Conservation (phyloP, 345 rosid genomes). For the Gossypium sturtianum region DNA sequence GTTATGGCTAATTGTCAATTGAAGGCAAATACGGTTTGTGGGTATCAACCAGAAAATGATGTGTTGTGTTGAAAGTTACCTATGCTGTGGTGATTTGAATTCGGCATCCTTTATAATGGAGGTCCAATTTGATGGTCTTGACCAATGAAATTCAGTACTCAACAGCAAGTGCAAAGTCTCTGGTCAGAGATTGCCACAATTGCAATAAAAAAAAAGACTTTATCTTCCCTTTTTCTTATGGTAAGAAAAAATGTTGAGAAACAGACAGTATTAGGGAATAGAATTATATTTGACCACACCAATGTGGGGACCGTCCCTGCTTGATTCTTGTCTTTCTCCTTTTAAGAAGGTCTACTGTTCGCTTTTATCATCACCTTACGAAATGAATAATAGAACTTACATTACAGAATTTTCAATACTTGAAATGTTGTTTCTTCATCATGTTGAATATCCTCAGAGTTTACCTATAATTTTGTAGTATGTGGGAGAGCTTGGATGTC, state of each 20-base stretch:
- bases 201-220: background rate
- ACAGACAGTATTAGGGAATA: background rate
- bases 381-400: background rate
- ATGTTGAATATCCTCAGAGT: background rate
- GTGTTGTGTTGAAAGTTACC: background rate
- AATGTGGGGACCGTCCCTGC: background rate
- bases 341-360: background rate
- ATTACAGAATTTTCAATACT: background rate
- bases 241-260: background rate
- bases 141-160: background rate
- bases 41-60: background rate
- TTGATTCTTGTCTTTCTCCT: background rate
- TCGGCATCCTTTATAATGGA: background rate
- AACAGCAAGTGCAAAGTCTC: background rate
- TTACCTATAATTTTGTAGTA: conserved; percentile 42
- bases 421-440: background rate
- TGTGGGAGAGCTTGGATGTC: conserved; percentile 83
- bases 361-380: background rate
- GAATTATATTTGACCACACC: background rate
- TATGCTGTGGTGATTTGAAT: background rate
- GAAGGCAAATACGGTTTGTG: background rate
- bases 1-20: background rate
- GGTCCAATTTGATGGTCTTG: background rate
- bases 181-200: background rate
- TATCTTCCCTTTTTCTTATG: too few relatives aligned